Base-by-base conservation (phyloP, 768 basidiomycete genomes). In the Rhizopogon vulgaris region DNA sequence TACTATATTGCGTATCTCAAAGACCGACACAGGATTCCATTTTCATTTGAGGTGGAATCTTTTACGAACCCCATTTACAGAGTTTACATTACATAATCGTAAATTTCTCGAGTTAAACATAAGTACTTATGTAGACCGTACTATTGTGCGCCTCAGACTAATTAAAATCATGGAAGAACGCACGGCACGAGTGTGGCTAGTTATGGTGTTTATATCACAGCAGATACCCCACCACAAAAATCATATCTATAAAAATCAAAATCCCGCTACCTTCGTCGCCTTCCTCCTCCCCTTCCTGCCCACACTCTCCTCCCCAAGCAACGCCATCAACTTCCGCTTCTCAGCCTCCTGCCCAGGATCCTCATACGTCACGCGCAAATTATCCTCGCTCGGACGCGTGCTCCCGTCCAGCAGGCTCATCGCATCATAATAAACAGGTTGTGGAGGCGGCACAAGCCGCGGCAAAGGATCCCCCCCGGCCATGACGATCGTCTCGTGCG, bases 261-360 rank as follows among this genome's bases (percentile, higher is more conserved):
- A 64, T 22, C 67, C 68, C n/a, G 62, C 59, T 48, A 66, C 49
- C 43, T 65, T 56, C 28, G 57, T 51, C 12, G 14, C 12, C 18
- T 34, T 46, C 47, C 60, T 59, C 52, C 63, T 58, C 42, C 42
- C n/a, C n/a, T 54, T 39, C 28, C 38, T 41, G 32, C 56, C 34
- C 34, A 53, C 49, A 36, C 57, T 59, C 11, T 54, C 54, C 40
- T 47, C 69, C 56, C 70, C 75, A 41, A 87, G 60, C 58, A 88
- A 64, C 49, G 66, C 73, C 77, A 85, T 74, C 57, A 87, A 60
- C 61, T 77, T 71, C 54, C 73, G 69, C 64, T 77, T 78, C 65
- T 84, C 84, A 43, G 77, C 78, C 38, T 69, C 64, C 68, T 86
- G 81, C 18, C 67, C 77, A 2, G 84, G 84, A 65, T 88, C 85